Base-by-base conservation (phyloP, 768 basidiomycete genomes). In the Coprinopsis cinerea region DNA sequence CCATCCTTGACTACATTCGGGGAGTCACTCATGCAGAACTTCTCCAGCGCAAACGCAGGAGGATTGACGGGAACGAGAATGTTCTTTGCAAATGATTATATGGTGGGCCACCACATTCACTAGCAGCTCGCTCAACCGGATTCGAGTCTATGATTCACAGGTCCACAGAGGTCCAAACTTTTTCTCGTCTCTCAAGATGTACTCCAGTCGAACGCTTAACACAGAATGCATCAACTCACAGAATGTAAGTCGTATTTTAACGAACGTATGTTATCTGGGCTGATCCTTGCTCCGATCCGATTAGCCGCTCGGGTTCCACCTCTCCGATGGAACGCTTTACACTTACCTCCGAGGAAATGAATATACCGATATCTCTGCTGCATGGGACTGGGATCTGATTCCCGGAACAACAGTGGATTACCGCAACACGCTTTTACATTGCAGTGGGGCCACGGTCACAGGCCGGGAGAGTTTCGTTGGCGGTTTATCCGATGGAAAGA, bases 301-400 rank as follows among this genome's bases (percentile, higher is more conserved):
- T 44, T 48, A 79, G 79, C 81, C 78, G 5, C 63, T 76, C 15
- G 85, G 83, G 10, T 85, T 86, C 66, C 85, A 88, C 57, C 69
- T 88, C 6, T 72, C 82, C 3, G 82, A 85, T 48, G 85, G 85
- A 2, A 73, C 74, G 0, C 60, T 80, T 9, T 79, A 82, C 61
- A 86, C 80, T 0, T 85, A 86, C 61, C 57, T 82, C 20, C 64
- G 65, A 43, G 86, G 85, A 13, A 67, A 78, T 55, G 85, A 88
- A 61, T 88, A 87, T 59, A 81, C 84, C 58, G 83, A 86, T 56
- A 87, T 87, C 27, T 65, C 78, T 2, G 85, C 78, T 2, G 71
- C 79, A 1, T 85, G 84, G 85, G 83, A 88, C 62, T 88, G 86
- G 86, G 80, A 85, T 55, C 72, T 85, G 5, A 79, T 88, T 39